Conservation (phyloP, 768 basidiomycete genomes). For the Hypsizygus marmoreus region DNA sequence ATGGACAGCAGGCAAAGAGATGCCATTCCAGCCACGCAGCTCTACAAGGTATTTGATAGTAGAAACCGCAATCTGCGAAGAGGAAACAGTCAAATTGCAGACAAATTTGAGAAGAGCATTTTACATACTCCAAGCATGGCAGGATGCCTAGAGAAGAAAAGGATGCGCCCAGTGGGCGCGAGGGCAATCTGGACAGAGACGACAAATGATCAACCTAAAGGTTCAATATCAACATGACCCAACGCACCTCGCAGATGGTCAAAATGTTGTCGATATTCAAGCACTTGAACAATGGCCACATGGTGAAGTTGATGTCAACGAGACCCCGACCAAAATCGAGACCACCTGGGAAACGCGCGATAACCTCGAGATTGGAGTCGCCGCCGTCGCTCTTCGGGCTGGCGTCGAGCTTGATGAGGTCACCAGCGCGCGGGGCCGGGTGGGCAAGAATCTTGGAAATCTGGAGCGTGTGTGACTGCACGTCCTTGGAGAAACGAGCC, state of each 20-base stretch:
- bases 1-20: slow-evolving; percentile 81
- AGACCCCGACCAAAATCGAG: slow-evolving; percentile 90
- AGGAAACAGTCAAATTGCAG: slow-evolving; percentile 8
- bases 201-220: slow-evolving; percentile 67
- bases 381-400: slow-evolving; percentile 61
- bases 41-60: slow-evolving; percentile 92
- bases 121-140: slow-evolving; percentile 87
- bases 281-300: slow-evolving; percentile 96
- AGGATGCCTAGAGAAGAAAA: slow-evolving; percentile 88
- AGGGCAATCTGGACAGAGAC: slow-evolving; percentile 69
- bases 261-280: slow-evolving; percentile 92
- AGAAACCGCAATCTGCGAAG: slow-evolving; percentile 73
- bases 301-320: slow-evolving; percentile 93
- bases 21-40: slow-evolving; percentile 89
- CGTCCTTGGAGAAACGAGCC: slow-evolving; percentile 93
- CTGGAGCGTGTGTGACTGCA: slow-evolving; percentile 88
- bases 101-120: slow-evolving; percentile 6
- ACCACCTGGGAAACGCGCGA: slow-evolving; percentile 90
- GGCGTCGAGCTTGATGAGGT: slow-evolving; percentile 83
- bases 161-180: slow-evolving; percentile 81
- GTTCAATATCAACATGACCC: background rate
- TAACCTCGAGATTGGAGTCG: slow-evolving; percentile 70
- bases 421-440: slow-evolving; percentile 85
- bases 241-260: slow-evolving; percentile 81
- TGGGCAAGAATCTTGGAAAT: slow-evolving; percentile 87